Base-by-base conservation (phyloP, 1,284 basidiomycete species). In the Ustilago lituana region DNA sequence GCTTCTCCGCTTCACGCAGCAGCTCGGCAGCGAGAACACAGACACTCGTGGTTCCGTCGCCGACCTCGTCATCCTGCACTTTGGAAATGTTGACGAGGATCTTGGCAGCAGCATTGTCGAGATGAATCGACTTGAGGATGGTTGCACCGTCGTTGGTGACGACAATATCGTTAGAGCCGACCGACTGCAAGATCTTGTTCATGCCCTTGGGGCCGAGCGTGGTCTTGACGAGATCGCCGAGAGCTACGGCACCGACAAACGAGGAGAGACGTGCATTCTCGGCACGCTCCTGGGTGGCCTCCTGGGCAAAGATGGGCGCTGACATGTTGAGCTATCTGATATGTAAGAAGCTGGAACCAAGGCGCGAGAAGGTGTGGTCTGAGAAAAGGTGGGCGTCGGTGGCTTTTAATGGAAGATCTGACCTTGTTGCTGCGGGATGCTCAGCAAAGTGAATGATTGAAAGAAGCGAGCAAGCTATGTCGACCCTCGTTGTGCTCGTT, bases 11-110 rank as follows among this genome's bases (percentile, higher is more conserved):
- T 84, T 98, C 96, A 58, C 96, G 85, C 69, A 99, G 82, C 58
- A 98, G 84, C 82, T 98, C 96, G 11, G 93, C 89, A 1, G 94
- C 92, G 10, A 99, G 85, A 1, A 99, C 94, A 67, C 92, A 94
- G 32, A 98, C 95, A 48, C 87, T 90, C 10, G 94, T 98, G 22
- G 94, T 98, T 24, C 96, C 96, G 84, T 98, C 96, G 15, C 96
- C 96, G 41, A 99, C 90, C 84, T 99, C 96, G 82, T 99, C 96
- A 80, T 99, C 96, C 84, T 98, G 96, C 15, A 98, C 94, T 83
- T 99, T 98, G n/a, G 93, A 95, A 83, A 99, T 98, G 84, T 98
- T 98, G 80, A 98, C 96, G 50, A 98, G 88, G 82, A 99, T 98
- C 86, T 98, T 98, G 50, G 96, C 96, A 0, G 96, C 95, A 3